Evolutionary conservation across 1,284 basidiomycete genomes (phyloP).

Genomic region (Omphalotus olearius): DNA sequence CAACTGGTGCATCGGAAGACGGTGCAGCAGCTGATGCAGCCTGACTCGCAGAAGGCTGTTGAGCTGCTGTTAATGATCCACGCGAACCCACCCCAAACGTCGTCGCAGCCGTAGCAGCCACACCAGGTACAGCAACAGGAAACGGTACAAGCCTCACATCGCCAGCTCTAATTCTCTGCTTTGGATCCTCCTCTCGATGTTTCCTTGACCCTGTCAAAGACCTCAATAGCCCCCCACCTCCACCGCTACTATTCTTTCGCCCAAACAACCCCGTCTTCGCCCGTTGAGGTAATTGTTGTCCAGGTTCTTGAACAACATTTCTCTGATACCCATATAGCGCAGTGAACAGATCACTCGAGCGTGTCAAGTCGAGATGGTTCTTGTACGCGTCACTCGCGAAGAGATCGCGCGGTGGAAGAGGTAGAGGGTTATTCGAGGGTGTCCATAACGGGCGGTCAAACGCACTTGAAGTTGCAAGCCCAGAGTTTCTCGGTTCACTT

Average conservation of each 20-base stretch:
- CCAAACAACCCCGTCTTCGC: conserved; percentile 15
- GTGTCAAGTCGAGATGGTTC: conserved; percentile 40
- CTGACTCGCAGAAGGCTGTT: neutral
- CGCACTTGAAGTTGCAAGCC: neutral
- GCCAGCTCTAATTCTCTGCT: neutral
- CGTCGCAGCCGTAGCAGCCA: neutral
- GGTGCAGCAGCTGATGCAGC: neutral
- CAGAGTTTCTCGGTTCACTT: neutral
- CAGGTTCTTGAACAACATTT: conserved; percentile 12
- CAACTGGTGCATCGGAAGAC: neutral
- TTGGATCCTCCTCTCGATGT: conserved; percentile 19
- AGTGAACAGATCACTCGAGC: conserved; percentile 33
- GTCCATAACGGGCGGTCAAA: conserved; percentile 3
- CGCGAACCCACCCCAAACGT: neutral
- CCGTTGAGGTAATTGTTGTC: conserved; percentile 4
- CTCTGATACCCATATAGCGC: conserved; percentile 15
- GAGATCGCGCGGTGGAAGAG: conserved; percentile 44
- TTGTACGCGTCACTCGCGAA: conserved; percentile 48
- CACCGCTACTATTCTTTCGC: neutral
- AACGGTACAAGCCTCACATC: conserved; percentile 13
- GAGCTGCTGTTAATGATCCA: neutral
- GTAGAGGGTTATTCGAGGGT: conserved; percentile 41
- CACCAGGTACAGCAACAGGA: conserved; percentile 1
- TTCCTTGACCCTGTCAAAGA: conserved; percentile 14
- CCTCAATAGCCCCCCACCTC: conserved; percentile 17